Evolutionary conservation across 805 yeast species (phyloP).

Genomic region (Metschnikowia bowlesiae): DNA sequence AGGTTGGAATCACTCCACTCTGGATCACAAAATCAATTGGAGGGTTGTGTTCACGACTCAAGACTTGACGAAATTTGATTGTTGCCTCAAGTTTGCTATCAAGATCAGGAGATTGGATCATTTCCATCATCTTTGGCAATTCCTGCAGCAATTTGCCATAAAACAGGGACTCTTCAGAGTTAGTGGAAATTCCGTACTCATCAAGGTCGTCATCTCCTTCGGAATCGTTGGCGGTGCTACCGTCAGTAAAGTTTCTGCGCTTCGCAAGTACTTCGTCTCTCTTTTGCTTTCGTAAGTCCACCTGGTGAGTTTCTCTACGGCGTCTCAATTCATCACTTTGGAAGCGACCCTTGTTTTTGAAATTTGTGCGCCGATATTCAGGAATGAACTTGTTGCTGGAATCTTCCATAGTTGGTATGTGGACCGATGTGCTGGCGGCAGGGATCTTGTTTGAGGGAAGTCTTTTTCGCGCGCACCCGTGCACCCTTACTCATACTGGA

Average conservation of each 20-base stretch:
- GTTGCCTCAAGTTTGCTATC: constrained; percentile 86
- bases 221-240: constrained; percentile 32
- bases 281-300: constrained; percentile 92
- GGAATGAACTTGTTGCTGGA: constrained; percentile 84
- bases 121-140: constrained; percentile 80
- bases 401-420: constrained; percentile 58
- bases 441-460: background rate
- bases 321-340: constrained; percentile 95
- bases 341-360: constrained; percentile 91
- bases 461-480: constrained; percentile 1
- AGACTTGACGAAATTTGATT: constrained; percentile 85
- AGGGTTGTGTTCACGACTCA: constrained; percentile 92
- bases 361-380: constrained; percentile 94
- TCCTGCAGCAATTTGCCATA: constrained; percentile 48
- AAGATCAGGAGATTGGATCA: constrained; percentile 68
- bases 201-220: constrained; percentile 39
- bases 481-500: background rate
- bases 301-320: constrained; percentile 96
- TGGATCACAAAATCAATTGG: constrained; percentile 92
- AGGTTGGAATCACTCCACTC: constrained; percentile 87
- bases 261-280: constrained; percentile 93
- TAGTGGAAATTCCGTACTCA: constrained; percentile 36
- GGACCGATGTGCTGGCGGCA: constrained; percentile 1
- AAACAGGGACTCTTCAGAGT: constrained; percentile 44
- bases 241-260: constrained; percentile 70